These are phyloP conservation scores for Periconia macrospinosa DNA, from an alignment of 2,329 filamentous ascomycete genomes.

Conservation along the genomic window DNA sequence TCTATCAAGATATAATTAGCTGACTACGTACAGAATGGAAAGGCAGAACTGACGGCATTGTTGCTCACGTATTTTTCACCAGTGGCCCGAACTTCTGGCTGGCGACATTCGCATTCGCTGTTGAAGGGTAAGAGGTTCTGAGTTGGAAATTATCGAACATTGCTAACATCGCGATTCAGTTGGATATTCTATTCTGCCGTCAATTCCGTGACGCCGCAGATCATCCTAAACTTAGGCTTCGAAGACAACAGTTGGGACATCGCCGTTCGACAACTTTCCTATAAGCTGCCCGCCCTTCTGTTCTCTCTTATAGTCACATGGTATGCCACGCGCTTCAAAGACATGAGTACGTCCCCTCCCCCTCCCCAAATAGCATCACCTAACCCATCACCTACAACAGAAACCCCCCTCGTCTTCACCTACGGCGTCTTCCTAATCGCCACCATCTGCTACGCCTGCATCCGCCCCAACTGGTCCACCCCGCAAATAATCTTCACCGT, in stretches of 20 bases:
- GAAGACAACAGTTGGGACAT: conserved; percentile 34
- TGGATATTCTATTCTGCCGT: conserved; percentile 56
- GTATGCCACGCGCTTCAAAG: conserved; percentile 32
- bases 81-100: conserved; percentile 58
- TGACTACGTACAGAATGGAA: conserved; percentile 53
- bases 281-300: conserved; percentile 26
- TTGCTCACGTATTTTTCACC: conserved; percentile 60
- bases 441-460: conserved; percentile 28
- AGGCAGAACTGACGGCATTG: conserved; percentile 56
- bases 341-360: conserved; percentile 22
- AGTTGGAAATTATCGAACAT: background rate
- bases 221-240: conserved; percentile 36
- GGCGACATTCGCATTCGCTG: conserved; percentile 58
- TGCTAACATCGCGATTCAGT: conserved; percentile 3
- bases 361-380: background rate
- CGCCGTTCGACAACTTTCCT: conserved; percentile 31
- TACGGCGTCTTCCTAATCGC: conserved; percentile 32
- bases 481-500: conserved; percentile 31
- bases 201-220: conserved; percentile 34
- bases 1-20: background rate
- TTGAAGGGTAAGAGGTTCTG: conserved; percentile 50
- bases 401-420: conserved; percentile 27
- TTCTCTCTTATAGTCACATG: conserved; percentile 26
- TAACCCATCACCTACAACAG: conserved; percentile 10
- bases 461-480: conserved; percentile 26